phyloP scores from a whole-genome alignment of 2,329 filamentous ascomycete species.

The Hypoxylon rubiginosum region DNA sequence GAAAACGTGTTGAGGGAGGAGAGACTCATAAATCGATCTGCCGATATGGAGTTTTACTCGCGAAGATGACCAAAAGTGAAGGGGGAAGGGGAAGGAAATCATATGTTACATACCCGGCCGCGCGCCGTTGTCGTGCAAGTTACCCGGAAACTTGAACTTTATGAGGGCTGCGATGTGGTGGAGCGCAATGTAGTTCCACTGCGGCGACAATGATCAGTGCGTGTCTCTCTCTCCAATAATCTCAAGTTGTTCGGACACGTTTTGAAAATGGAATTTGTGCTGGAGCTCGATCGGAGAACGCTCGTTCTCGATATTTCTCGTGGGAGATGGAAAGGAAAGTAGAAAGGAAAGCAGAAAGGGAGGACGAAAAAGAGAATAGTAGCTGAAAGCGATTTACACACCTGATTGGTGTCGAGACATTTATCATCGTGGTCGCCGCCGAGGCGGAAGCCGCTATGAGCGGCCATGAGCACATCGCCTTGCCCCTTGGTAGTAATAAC shows the following conservation, averaged over 20 bases:
- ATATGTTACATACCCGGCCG: not conserved
- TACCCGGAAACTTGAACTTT: constrained; percentile 40
- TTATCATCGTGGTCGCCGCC: constrained; percentile 23
- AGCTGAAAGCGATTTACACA: not conserved
- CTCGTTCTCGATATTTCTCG: not conserved
- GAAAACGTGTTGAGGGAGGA: not conserved
- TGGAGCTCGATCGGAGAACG: not conserved
- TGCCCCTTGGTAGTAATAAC: constrained; percentile 34
- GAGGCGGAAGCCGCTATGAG: constrained; percentile 38
- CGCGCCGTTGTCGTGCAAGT: constrained; percentile 37
- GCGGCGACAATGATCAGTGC: not conserved
- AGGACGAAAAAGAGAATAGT: too few relatives aligned
- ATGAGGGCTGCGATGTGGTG: constrained; percentile 39
- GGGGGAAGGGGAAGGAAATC: not conserved
- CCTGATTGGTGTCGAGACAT: constrained; percentile 37
- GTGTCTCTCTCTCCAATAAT: not conserved
- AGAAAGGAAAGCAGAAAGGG: too few relatives aligned
- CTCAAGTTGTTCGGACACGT: not conserved
- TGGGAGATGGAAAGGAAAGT: not conserved
- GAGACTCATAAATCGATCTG: too few relatives aligned
- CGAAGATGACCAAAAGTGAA: too few relatives aligned
- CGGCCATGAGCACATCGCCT: constrained; percentile 37
- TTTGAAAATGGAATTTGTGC: not conserved
- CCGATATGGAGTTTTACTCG: too few relatives aligned
- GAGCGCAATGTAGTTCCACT: constrained; percentile 41